Base-by-base conservation (phyloP, 805 yeast species). In the Monosporozyma aerobia region DNA sequence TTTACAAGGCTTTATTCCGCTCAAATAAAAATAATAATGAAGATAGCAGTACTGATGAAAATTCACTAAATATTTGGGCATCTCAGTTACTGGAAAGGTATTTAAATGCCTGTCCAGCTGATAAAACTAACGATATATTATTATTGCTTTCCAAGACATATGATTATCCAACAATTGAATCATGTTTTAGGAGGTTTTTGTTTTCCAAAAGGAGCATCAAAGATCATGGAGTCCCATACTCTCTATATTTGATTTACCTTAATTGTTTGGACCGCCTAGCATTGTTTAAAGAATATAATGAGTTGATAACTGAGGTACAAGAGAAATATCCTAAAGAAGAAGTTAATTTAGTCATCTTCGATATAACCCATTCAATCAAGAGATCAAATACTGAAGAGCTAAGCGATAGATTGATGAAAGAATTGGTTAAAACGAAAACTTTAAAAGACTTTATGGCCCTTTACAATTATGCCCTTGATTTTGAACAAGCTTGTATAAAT, bases 391-490 rank as follows among this genome's bases (percentile, higher is more conserved):
- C 70, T 49, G 63, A 65, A 1, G 63, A 65, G 44, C 78, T 80
- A 0, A 61, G 76, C 25, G 69, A 68, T 19, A 62, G 73, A 7
- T 79, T 79, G 56, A 79, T 77, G 51, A 69, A 49, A 29, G 48
- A 47, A 0, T 56, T 87, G 13, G 47, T 61, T 1, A 60, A 68
- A 2, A 77, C 83, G 3, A 49, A 63, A 5, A 78, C 88, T 0
- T 67, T 85, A 4, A 71, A 71, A 39, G 90, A 85, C 55, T 87
- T 88, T 63, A 75, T 83, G 0, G 59, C 72, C 22, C 70, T 87
- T 0, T 88, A 79, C 63, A 90, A 87, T 62, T 69, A 79, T 3
- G 81, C 78, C 57, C 68, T 80, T 5, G 83, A 82, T 57, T 73
- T 81, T 63, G 82, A 82, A 62, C 51, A 47, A 22, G 50, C 54